Evolutionary conservation across 768 basidiomycete species (phyloP).

Genomic region (Hygrophoropsis aurantiaca): DNA sequence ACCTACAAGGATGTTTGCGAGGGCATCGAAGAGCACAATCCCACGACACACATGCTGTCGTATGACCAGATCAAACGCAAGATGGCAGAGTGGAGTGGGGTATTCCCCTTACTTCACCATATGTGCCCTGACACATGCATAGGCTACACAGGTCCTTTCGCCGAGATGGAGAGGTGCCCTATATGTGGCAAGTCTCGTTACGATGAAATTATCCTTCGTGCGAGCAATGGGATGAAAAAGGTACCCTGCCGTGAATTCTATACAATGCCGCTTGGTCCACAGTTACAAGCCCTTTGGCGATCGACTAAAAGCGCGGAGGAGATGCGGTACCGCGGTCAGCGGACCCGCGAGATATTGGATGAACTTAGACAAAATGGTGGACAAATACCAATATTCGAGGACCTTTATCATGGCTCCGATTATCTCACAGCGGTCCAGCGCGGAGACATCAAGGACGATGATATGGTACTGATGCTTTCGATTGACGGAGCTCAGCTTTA

Average conservation of each 20-base stretch:
- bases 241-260: slow-evolving; percentile 7
- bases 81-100: slow-evolving; percentile 3
- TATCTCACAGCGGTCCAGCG: background rate
- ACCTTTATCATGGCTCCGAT: slow-evolving; percentile 2
- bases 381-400: slow-evolving; percentile 5
- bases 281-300: slow-evolving; percentile 35
- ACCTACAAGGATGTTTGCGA: background rate
- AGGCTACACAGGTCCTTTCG: slow-evolving; percentile 22
- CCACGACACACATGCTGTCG: background rate
- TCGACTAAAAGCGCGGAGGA: background rate
- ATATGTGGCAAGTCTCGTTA: slow-evolving; percentile 26
- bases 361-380: background rate
- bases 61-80: slow-evolving; percentile 1
- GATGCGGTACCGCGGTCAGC: slow-evolving; percentile 2
- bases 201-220: background rate
- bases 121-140: slow-evolving; percentile 27
- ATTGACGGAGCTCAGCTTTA: slow-evolving; percentile 40
- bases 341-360: slow-evolving; percentile 1
- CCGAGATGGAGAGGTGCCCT: slow-evolving; percentile 12
- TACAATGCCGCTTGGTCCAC: slow-evolving; percentile 18
- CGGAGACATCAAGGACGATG: slow-evolving; percentile 5
- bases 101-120: slow-evolving; percentile 14
- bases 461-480: slow-evolving; percentile 34
- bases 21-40: background rate
- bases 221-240: slow-evolving; percentile 3